Conservation (phyloP, 305 asterid species). For the Stenogyne calaminthoides region DNA sequence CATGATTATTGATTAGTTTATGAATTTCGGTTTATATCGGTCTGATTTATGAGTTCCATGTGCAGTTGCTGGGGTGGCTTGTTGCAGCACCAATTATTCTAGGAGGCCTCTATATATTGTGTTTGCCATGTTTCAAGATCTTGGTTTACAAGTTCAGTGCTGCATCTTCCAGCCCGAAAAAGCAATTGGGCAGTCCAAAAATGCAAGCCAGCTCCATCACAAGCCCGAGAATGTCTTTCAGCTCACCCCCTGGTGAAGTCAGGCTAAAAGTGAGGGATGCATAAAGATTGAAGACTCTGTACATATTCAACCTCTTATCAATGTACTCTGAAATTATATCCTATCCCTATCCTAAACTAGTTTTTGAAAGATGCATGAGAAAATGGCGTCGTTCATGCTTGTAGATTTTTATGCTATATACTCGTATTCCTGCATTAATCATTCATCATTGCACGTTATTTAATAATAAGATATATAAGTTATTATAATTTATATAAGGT, state of each 20-base stretch:
- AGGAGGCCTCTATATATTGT: conserved; percentile 54
- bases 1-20: background rate
- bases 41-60: background rate
- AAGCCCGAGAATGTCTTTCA: conserved; percentile 55
- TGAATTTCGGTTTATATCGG: background rate
- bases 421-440: background rate
- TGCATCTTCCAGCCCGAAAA: conserved; percentile 65
- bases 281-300: conserved; percentile 26
- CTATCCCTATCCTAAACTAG: background rate
- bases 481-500: background rate
- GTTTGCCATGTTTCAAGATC: conserved; percentile 67
- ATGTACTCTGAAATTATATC: background rate
- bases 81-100: conserved; percentile 77
- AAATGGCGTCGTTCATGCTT: background rate
- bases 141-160: conserved; percentile 65
- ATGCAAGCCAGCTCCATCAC: conserved; percentile 34
- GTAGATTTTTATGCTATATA: background rate
- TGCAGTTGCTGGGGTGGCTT: conserved; percentile 90
- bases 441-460: background rate
- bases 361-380: background rate
- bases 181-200: conserved; percentile 54
- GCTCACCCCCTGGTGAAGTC: conserved; percentile 56
- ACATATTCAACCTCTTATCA: background rate
- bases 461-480: background rate
- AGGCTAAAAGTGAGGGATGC: conserved; percentile 76